Conservation (phyloP, 345 rosid genomes). For the Rhodamnia argentea region DNA sequence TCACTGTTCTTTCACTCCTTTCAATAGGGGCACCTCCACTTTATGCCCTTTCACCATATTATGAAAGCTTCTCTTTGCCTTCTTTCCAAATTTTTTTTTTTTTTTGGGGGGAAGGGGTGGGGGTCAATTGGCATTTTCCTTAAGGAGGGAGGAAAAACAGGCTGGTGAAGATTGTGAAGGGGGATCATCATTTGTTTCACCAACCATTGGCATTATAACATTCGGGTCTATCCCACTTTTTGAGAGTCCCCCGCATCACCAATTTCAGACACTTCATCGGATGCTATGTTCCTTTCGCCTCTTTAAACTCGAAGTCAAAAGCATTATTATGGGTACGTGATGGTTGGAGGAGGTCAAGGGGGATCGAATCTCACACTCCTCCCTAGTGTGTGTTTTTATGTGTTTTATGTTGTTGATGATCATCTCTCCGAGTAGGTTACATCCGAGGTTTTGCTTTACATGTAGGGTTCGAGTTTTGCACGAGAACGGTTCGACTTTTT, state of each 20-base stretch:
- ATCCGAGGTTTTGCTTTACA: neutral
- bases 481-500: neutral
- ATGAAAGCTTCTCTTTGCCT: neutral
- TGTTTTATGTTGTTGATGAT: neutral
- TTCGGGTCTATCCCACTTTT: neutral
- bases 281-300: neutral
- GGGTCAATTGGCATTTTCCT: neutral
- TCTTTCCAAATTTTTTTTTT: neutral
- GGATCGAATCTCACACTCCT: neutral
- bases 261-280: neutral
- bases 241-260: neutral
- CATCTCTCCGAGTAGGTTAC: neutral
- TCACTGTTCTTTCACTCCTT: slow-evolving; percentile 2
- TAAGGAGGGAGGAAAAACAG: slow-evolving; percentile 1
- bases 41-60: neutral
- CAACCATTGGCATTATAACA: slow-evolving; percentile 23
- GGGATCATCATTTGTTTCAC: slow-evolving; percentile 31
- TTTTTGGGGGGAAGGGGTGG: neutral
- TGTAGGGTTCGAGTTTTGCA: neutral
- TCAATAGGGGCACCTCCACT: neutral
- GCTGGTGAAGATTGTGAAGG: neutral
- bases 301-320: neutral
- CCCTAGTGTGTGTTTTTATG: neutral
- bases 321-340: neutral
- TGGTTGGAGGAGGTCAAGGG: neutral